Evolutionary conservation across 1,284 basidiomycete genomes (phyloP).

Genomic region (Leccinum solheimii): DNA sequence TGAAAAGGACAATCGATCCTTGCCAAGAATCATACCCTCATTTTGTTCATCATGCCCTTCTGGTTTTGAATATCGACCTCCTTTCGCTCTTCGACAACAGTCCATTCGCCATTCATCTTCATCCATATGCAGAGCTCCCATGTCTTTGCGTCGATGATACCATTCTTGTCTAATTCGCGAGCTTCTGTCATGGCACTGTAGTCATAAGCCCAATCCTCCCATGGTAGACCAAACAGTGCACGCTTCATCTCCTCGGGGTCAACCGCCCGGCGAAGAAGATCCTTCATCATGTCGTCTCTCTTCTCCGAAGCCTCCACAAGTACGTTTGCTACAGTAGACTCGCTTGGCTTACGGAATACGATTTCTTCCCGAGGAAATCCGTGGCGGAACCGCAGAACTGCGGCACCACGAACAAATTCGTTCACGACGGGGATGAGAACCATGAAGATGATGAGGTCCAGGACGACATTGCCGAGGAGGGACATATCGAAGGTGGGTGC

Average conservation of each 20-base stretch:
- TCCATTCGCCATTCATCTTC: slow-evolving; percentile 30
- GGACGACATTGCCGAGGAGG: slow-evolving; percentile 27
- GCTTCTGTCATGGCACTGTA: slow-evolving; percentile 33
- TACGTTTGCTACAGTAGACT: slow-evolving; percentile 29
- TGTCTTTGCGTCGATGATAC: slow-evolving; percentile 20
- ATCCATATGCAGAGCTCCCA: slow-evolving; percentile 38
- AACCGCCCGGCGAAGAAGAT: slow-evolving; percentile 30
- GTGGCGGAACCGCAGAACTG: slow-evolving; percentile 26
- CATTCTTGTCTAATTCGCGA: slow-evolving; percentile 21
- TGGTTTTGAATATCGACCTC: slow-evolving; percentile 23
- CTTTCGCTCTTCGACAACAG: slow-evolving; percentile 30
- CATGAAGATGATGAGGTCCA: slow-evolving; percentile 30
- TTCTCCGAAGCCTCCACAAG: slow-evolving; percentile 29
- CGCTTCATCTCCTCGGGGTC: slow-evolving; percentile 34
- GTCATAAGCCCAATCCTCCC: slow-evolving; percentile 37
- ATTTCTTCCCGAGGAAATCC: slow-evolving; percentile 33
- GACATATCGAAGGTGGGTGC: slow-evolving; percentile 18
- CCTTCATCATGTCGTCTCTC: slow-evolving; percentile 28
- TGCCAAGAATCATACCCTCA: slow-evolving; percentile 22
- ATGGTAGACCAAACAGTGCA: slow-evolving; percentile 29
- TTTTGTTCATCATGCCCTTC: slow-evolving; percentile 32
- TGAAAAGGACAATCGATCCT: neutral
- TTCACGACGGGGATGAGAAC: slow-evolving; percentile 26
- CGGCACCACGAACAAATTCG: slow-evolving; percentile 23
- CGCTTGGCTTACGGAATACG: slow-evolving; percentile 34